These are phyloP conservation scores for Skeletonema grethae DNA, from an alignment of 108 stramenopile species.

Conservation along the genomic window DNA sequence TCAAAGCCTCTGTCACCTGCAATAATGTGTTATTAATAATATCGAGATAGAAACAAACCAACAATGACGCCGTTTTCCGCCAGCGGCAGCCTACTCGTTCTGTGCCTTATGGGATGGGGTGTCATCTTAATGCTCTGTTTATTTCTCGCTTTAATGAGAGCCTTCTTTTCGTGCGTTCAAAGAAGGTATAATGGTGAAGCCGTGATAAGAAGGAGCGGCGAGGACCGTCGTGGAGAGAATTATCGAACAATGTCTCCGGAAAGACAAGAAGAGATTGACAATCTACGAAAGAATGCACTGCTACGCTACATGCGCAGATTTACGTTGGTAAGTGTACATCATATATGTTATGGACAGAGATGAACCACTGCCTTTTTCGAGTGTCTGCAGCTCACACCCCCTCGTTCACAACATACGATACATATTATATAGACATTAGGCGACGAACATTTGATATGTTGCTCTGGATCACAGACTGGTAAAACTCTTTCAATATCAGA, in stretches of 20 bases:
- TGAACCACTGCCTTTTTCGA: too few relatives aligned
- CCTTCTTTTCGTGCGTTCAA: too few relatives aligned
- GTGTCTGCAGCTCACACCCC: too few relatives aligned
- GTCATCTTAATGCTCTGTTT: neutral
- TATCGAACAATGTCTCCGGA: conserved; percentile 14
- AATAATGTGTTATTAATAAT: too few relatives aligned
- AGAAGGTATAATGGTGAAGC: too few relatives aligned
- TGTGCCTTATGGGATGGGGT: neutral
- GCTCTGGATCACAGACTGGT: neutral
- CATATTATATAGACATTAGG: neutral
- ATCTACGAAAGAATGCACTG: conserved; percentile 19
- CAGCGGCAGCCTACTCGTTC: neutral
- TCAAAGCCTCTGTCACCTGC: too few relatives aligned
- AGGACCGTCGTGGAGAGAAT: neutral
- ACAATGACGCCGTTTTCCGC: neutral
- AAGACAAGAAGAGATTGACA: conserved; percentile 25
- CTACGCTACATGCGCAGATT: conserved; percentile 16
- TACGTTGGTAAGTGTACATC: conserved; percentile 12
- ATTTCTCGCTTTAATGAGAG: neutral
- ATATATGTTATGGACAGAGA: neutral
- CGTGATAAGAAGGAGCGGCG: neutral
- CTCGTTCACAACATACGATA: neutral
- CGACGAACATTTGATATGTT: neutral
- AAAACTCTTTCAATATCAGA: neutral
- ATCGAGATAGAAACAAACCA: too few relatives aligned